Evolutionary conservation across 768 basidiomycete species (phyloP), one percentile per base, ranked within the genome.

Genomic region (Imleria badia): DNA sequence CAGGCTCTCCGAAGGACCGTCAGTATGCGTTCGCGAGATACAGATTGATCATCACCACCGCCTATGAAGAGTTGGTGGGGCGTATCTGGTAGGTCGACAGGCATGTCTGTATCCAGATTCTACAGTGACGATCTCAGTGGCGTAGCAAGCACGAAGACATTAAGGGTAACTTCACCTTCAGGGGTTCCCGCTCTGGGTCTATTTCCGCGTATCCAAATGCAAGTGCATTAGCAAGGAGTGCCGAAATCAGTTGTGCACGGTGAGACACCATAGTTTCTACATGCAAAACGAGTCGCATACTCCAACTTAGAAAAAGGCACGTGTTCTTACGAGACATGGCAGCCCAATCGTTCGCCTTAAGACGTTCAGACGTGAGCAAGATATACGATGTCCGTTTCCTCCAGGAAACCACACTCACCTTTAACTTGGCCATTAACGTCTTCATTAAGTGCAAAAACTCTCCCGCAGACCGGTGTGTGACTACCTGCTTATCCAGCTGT

Each of bases 381-480:
- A 10, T 2, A 48, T 13, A 14, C 17, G 33, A 34, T n/a, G 23
- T n/a, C 4, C 8, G 0, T 11, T 15, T 17, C 15, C 15, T 14
- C 19, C 3, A 4, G 48, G 4, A 9, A 15, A 49, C 0, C 2
- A 51, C 14, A 30, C 51, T 54, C 45, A 81, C 84, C 76, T 85
- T 86, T 38, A 86, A 60, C 53, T 86, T 86, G n/a, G 84, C 84
- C 84, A 86, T 86, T 40, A 86, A 56, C 0, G 81, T 81, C 65
- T 86, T 86, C 62, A 86, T 69, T 3, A 77, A 72, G 36, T 78
- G 76, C 7, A 85, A 67, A 59, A 86, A 86, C 52, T 81, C 75
- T 15, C 78, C 79, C 0, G 81, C 84, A 0, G 75, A 71, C 0
- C 63, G 67, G 59, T 85, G 83, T 0, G 83, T 81, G 1, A 78